phyloP scores from a whole-genome alignment of 140 eudicot species.

The Stevia rebaudiana region DNA sequence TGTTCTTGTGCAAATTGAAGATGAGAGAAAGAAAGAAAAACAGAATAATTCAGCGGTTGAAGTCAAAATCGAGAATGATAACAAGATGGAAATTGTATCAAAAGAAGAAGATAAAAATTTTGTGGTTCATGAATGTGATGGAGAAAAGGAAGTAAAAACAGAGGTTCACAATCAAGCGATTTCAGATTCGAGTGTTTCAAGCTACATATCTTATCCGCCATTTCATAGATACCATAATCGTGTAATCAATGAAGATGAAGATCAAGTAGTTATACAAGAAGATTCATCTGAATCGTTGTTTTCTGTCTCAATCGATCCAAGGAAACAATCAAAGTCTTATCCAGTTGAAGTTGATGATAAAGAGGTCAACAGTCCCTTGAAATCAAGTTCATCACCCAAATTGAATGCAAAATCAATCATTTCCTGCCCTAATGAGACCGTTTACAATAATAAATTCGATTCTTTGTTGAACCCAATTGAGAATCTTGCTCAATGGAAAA shows the following conservation, averaged over 20 bases:
- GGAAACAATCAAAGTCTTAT: constrained; percentile 24
- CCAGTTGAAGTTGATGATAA: constrained; percentile 33
- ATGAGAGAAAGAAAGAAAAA: constrained; percentile 18
- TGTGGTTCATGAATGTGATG: constrained; percentile 8
- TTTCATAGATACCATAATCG: constrained; percentile 32
- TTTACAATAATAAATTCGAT: not conserved
- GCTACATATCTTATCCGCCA: constrained; percentile 43
- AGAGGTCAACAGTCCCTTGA: constrained; percentile 47
- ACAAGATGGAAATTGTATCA: constrained; percentile 6
- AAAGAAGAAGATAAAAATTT: not conserved
- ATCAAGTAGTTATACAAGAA: constrained; percentile 22
- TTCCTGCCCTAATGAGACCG: not conserved
- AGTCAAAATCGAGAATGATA: constrained; percentile 16
- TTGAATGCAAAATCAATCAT: constrained; percentile 8
- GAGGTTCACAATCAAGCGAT: constrained; percentile 19
- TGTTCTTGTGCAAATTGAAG: constrained; percentile 7
- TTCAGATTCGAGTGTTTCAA: constrained; percentile 46
- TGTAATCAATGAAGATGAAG: constrained; percentile 23
- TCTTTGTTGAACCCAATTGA: constrained; percentile 43
- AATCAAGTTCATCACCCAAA: constrained; percentile 15
- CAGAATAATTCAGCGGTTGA: not conserved
- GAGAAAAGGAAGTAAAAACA: not conserved
- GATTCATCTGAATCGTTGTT: constrained; percentile 60
- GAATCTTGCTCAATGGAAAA: constrained; percentile 53
- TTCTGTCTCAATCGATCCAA: constrained; percentile 50